phyloP scores from a whole-genome alignment of 495 filamentous ascomycete genomes.

The Amniculicola lignicola region DNA sequence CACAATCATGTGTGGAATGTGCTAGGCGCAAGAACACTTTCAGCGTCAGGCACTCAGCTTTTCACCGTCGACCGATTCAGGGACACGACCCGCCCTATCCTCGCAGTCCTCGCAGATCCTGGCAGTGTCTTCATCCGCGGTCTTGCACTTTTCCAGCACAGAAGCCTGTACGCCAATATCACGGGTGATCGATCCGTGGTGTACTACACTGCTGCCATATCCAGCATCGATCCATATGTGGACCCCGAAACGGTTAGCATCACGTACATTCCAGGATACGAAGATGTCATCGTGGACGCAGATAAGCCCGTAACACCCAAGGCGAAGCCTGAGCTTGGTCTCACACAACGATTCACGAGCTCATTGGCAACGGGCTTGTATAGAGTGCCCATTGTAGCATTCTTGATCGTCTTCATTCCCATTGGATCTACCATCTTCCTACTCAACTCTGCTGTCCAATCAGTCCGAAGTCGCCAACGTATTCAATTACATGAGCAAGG shows the following conservation, averaged over 20 bases:
- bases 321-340: slow-evolving; percentile 38
- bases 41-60: slow-evolving; percentile 77
- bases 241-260: slow-evolving; percentile 61
- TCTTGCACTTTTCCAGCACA: slow-evolving; percentile 67
- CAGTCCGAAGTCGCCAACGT: slow-evolving; percentile 63
- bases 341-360: slow-evolving; percentile 36
- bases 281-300: slow-evolving; percentile 71
- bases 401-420: slow-evolving; percentile 64
- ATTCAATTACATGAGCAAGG: slow-evolving; percentile 74
- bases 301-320: slow-evolving; percentile 55
- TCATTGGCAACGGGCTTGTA: slow-evolving; percentile 39
- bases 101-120: slow-evolving; percentile 77
- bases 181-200: slow-evolving; percentile 75
- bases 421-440: slow-evolving; percentile 68
- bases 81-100: slow-evolving; percentile 71
- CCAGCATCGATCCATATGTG: slow-evolving; percentile 68
- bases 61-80: slow-evolving; percentile 85
- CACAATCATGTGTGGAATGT: slow-evolving; percentile 72
- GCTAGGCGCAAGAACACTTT: slow-evolving; percentile 71
- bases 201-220: slow-evolving; percentile 78
- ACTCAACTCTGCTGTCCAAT: slow-evolving; percentile 72
- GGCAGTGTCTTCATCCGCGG: slow-evolving; percentile 82
- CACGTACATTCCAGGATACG: slow-evolving; percentile 72
- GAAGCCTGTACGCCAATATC: slow-evolving; percentile 77
- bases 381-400: slow-evolving; percentile 56